phyloP scores from a whole-genome alignment of 2,329 filamentous ascomycete species.

The Ceratocystis alfenasii region DNA sequence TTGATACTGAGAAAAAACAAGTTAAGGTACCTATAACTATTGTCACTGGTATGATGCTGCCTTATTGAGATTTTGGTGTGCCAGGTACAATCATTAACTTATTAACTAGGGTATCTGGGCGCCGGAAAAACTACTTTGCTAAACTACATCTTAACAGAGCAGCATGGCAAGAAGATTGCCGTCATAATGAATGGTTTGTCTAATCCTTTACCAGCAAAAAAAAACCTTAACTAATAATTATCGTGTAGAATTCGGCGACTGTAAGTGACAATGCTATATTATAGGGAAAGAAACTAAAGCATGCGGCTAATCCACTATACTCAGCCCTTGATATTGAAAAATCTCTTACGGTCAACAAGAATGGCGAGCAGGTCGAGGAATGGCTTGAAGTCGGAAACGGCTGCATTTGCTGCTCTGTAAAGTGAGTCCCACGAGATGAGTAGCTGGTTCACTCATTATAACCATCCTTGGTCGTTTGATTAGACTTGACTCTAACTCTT shows the following conservation, averaged over 20 bases:
- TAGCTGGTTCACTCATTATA: background rate
- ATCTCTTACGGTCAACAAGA: conserved; percentile 79
- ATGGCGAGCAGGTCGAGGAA: conserved; percentile 71
- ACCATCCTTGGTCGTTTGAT: background rate
- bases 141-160: conserved; percentile 89
- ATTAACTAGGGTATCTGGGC: conserved; percentile 65
- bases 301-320: conserved; percentile 11
- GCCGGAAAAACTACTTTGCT: conserved; percentile 91
- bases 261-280: conserved; percentile 36
- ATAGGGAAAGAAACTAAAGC: conserved; percentile 21
- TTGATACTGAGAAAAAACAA: conserved; percentile 35
- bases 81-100: background rate
- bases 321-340: conserved; percentile 88
- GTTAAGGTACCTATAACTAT: conserved; percentile 74
- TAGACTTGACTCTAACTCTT: background rate
- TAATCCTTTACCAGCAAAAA: background rate
- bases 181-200: conserved; percentile 78
- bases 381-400: conserved; percentile 96
- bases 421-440: conserved; percentile 39
- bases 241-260: conserved; percentile 64
- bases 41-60: conserved; percentile 50
- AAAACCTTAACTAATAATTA: conserved; percentile 21
- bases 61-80: background rate
- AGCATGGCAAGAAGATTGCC: conserved; percentile 95
- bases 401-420: conserved; percentile 95